Evolutionary conservation across 2,329 filamentous ascomycete genomes (phyloP), one percentile per base, ranked within the genome.

Genomic region (Atkinsonella hypoxylon): DNA sequence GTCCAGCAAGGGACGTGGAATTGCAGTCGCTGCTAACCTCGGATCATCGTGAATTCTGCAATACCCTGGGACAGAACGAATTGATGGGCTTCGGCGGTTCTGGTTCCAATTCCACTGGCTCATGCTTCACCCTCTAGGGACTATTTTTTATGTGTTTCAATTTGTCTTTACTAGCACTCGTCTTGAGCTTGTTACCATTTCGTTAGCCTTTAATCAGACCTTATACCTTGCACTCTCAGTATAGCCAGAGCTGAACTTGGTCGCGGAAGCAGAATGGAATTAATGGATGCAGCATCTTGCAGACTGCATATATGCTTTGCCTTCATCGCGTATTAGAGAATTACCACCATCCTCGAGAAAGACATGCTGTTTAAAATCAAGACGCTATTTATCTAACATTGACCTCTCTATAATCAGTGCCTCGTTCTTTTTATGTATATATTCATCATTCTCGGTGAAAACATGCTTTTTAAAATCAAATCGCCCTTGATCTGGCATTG

Each of bases 191-290:
- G 61, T 65, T 60, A 61, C 60, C 56, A 62, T 66, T 64, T 62
- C 57, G 62, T 50, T 60, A 68, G 58, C 60, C 59, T 66, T 67
- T 65, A 68, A 68, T 68, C 60, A 61, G 59, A 62, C 56, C 60
- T 62, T 59, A 61, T 61, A 62, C 57, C 60, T 62, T 61, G 55
- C 54, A 54, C 58, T 62, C 58, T 56, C 59, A 58, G 26, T 61
- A 60, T 58, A 54, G 48, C 51, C 55, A 61, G 57, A 59, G 55
- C 61, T 64, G 60, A 55, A 59, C 61, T 62, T 59, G 54, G 56
- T 60, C 57, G 56, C 49, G 52, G 32, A 40, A 45, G 40, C 31
- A 52, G 46, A 40, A 47, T 47, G 52, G 52, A 53, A 48, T 34
- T 50, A 45, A 51, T 51, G 51, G 42, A 38, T 39, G 22, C 49